Evolutionary conservation across 2,329 filamentous ascomycete genomes (phyloP), one percentile per base, ranked within the genome.

Genomic region (Epichloe aotearoae): DNA sequence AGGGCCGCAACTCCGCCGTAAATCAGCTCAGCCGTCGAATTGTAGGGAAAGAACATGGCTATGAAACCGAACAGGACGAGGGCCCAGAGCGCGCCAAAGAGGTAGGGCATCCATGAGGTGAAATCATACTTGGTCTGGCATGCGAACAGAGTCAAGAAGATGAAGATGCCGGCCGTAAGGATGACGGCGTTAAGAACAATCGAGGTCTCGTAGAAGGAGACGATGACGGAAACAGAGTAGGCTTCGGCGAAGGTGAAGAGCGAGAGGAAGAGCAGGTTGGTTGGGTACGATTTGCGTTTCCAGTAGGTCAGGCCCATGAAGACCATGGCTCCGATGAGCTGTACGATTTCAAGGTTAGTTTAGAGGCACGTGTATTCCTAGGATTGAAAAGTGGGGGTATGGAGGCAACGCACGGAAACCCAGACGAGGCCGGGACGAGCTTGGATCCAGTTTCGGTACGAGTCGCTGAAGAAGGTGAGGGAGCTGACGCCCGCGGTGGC

Each of bases 121-220:
- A 98, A 98, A 73, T 98, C 93, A 65, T 98, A 98, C 68, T 94
- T 95, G 57, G 86, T 87, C 74, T 98, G 93, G 79, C 90, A 95
- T 47, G 93, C 93, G 66, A 98, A 97, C 43, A 90, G 69, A 1
- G 84, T 88, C 48, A 89, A 78, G 62, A 87, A 81, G 60, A 88
- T 73, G 63, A 91, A 90, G 63, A 90, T 86, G 48, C 84, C 86
- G 15, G 83, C 84, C 48, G 93, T 98, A 52, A 98, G 81, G 57
- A 95, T 70, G 36, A 95, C 83, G 15, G 93, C 93, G 69, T 95
- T 84, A 46, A 98, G 77, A 20, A 98, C 93, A 62, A 97, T 84
- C 48, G 75, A 74, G 19, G 82, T 81, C 54, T 91, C 75, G 72
- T 93, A 96, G 69, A 94, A 94, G 20, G 88, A 94, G 2, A 93